Evolutionary conservation across 2,329 filamentous ascomycete genomes (phyloP), one percentile per base, ranked within the genome.

Genomic region (Pleurostoma richardsiae): DNA sequence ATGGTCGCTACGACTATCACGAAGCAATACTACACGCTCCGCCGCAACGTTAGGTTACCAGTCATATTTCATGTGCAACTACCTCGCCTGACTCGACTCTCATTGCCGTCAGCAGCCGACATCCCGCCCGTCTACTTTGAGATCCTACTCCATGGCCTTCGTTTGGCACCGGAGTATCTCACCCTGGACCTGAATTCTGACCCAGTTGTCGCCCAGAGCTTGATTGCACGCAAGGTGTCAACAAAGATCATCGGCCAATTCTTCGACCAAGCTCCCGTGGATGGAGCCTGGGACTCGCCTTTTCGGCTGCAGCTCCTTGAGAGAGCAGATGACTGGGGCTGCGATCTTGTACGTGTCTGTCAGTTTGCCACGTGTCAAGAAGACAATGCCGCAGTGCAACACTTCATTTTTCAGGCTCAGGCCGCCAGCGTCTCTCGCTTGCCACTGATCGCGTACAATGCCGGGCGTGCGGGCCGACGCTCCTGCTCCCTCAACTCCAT

Each of bases 101-200:
- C 19, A 19, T 19, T 19, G 19, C 19, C 19, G 19, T 19, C 19
- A 19, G 19, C 19, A 19, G 19, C 19, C 19, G 19, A 19, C 19
- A 19, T 19, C 19, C 19, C 19, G 19, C 19, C 54, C 6, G 43
- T 66, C 0, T 85, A 86, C 54, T 58, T 81, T 31, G 73, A 79
- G 40, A 70, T 84, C 29, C 59, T 85, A 1, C 70, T 71, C 5
- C 80, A 86, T 54, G 79, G 79, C 4, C 59, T 86, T 7, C 73
- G 82, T 29, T 67, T 87, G n/a, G 77, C 76, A 0, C 79, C 83
- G 0, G 83, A 86, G 45, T 87, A 79, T 55, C 63, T 82, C 48
- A 80, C 80, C 0, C 62, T 87, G 11, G 82, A 88, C 55, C 60
- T 88, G 11, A 19, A 19, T 19, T 19, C 19, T 19, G 19, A 19